Evolutionary conservation across 2,329 filamentous ascomycete species (phyloP), one percentile per base, ranked within the genome.

Genomic region (Alternaria arbusti): DNA sequence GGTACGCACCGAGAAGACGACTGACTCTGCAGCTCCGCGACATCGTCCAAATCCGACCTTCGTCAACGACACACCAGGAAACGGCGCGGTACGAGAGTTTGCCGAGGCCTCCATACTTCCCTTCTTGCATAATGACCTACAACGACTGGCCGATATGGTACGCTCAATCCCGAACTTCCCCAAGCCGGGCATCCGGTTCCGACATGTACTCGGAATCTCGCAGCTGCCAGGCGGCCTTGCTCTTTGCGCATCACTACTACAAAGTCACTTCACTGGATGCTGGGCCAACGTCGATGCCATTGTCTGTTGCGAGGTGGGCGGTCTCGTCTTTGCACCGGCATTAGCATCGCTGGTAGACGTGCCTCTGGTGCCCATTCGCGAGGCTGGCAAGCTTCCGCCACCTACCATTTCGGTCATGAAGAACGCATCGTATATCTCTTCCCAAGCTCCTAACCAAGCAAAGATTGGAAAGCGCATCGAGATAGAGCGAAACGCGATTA

Each of bases 381-480:
- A 86, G 70, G 83, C 82, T 10, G 85, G 85, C 25, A 90, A 89
- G 75, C 84, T 90, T 0, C 88, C 88, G 0, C 85, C 85, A 8
- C 88, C 87, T 0, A 86, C 79, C 0, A 10, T 88, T 32, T 87
- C 84, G 7, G 81, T 84, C 23, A 10, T 8, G 44, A 89, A 85
- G 72, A 28, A 70, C 1, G 28, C 74, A 0, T 90, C 87, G 3
- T 79, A 89, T 72, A 85, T 90, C 44, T 88, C 87, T 1, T 84
- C 84, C 59, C 75, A 73, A n/a, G 57, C 57, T 52, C 66, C 73
- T 2, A 60, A 67, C 1, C 51, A 69, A 13, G 51, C 59, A 6
- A 26, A 17, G 6, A 65, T 63, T 54, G 74, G 78, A 59, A 79
- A 81, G 40, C 71, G 63, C 30, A 82, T 89, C 7, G 87, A 88